Base-by-base conservation (phyloP, 169 alveolate species). In the Plasmodium sp. region DNA sequence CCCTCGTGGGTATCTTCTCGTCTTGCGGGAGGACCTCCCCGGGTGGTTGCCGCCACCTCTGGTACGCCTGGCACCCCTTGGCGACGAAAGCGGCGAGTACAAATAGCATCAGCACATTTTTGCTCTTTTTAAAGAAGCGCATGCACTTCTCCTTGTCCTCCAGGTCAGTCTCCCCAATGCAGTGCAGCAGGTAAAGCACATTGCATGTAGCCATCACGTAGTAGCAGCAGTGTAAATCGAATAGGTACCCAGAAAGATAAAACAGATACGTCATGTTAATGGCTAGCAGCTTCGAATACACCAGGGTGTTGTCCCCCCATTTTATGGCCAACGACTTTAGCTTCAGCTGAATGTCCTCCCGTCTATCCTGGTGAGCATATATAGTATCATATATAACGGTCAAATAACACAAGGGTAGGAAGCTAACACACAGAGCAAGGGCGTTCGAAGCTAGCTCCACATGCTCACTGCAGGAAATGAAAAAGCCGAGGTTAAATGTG, bases 351-450 rank as follows among this genome's bases (percentile, higher is more conserved):
- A 93, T 93, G 93, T 99, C 99, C 79, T 94, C 97, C 39, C 94
- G 39, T 83, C 96, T 97, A 95, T 98, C 99, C 92, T 98, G 98
- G 95, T 97, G 99, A 1, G 99, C 99, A 96, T 99, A 99, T 41
- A 99, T 97, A 3, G 99, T 98, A 93, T 98, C 99, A 74, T 98
- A 99, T 39, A 98, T 96, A 4, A 99, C 67, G 2, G 99, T 98
- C 99, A 99, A 98, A n/a, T 84, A 95, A 58, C 97, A 94, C 54
- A 86, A 93, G 0, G 95, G 93, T 33, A 96, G 82, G 93, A 95
- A 96, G 2, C 95, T 72, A 12, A 98, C 98, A 22, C 94, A 22
- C 48, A 96, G 97, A 2, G 98, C 95, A 14, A 97, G 97, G n/a
- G 97, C 51, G 27, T 95, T 80, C 81, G 75, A 1, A 54, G 92